phyloP scores from a whole-genome alignment of 495 filamentous ascomycete species.

The Trichoderma erinaceum region DNA sequence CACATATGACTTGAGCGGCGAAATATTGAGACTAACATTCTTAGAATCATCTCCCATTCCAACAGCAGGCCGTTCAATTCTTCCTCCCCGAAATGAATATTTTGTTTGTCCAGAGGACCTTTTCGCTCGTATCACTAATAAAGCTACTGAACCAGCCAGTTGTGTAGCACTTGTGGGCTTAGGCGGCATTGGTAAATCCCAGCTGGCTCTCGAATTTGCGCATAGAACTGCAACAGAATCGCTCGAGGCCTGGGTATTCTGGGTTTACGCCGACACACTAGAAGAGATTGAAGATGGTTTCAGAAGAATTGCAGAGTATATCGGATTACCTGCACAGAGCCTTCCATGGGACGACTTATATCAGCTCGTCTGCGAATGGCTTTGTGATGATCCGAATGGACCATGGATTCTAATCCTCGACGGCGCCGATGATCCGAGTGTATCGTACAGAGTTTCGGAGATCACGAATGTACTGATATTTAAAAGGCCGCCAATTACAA shows the following conservation, averaged over 20 bases:
- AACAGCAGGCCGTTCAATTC: not conserved
- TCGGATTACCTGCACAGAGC: conserved; percentile 28
- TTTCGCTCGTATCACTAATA: not conserved
- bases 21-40: not conserved
- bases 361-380: conserved; percentile 33
- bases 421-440: conserved; percentile 37
- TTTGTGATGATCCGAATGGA: conserved; percentile 29
- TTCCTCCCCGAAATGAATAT: not conserved
- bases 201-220: conserved; percentile 46
- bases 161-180: not conserved
- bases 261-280: conserved; percentile 36
- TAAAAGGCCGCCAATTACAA: no score
- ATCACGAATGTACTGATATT: not conserved
- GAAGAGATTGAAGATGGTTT: conserved; percentile 37
- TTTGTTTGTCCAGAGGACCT: not conserved
- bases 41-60: not conserved
- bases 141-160: not conserved
- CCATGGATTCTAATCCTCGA: conserved; percentile 49
- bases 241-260: conserved; percentile 38
- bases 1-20: not conserved
- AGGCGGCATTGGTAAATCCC: conserved; percentile 39
- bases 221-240: conserved; percentile 30
- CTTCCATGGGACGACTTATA: conserved; percentile 23
- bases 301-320: conserved; percentile 32
- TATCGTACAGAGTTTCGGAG: conserved; percentile 32